phyloP scores from a whole-genome alignment of 1,139 yeast genomes.

The Yamadazyma aaseri region DNA sequence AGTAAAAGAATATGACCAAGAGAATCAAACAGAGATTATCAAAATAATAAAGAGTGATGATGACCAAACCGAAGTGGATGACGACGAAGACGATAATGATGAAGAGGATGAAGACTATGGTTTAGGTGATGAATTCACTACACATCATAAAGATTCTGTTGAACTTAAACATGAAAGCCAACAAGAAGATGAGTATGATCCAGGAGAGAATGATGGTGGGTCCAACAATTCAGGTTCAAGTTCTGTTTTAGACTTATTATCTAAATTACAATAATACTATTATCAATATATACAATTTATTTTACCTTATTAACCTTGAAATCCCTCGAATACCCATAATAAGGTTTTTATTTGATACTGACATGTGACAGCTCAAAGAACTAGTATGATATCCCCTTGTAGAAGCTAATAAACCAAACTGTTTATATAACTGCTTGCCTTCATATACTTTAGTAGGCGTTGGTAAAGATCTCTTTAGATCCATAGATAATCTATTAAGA shows the following conservation, averaged over 20 bases:
- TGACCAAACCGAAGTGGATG: conserved; percentile 19
- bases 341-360: too few relatives aligned
- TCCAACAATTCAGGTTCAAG: conserved; percentile 10
- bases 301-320: too few relatives aligned
- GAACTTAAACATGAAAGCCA: conserved; percentile 27
- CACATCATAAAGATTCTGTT: conserved; percentile 31
- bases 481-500: conserved; percentile 8
- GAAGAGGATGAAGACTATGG: conserved; percentile 19
- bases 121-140: conserved; percentile 19
- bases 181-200: conserved; percentile 21
- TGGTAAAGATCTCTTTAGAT: conserved; percentile 11
- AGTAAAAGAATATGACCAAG: conserved; percentile 43
- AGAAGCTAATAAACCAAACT: conserved; percentile 7
- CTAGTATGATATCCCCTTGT: conserved; percentile 1
- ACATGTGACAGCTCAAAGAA: too few relatives aligned
- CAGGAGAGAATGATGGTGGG: conserved; percentile 10
- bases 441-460: conserved; percentile 6
- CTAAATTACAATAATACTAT: conserved; percentile 26
- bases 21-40: conserved; percentile 28
- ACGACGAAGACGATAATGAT: conserved; percentile 14
- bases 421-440: conserved; percentile 13
- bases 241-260: conserved; percentile 29
- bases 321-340: too few relatives aligned
- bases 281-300: too few relatives aligned
- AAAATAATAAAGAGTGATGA: conserved; percentile 24